Base-by-base conservation (phyloP, 352 stramenopile genomes). In the Nothophytophthora sp. region DNA sequence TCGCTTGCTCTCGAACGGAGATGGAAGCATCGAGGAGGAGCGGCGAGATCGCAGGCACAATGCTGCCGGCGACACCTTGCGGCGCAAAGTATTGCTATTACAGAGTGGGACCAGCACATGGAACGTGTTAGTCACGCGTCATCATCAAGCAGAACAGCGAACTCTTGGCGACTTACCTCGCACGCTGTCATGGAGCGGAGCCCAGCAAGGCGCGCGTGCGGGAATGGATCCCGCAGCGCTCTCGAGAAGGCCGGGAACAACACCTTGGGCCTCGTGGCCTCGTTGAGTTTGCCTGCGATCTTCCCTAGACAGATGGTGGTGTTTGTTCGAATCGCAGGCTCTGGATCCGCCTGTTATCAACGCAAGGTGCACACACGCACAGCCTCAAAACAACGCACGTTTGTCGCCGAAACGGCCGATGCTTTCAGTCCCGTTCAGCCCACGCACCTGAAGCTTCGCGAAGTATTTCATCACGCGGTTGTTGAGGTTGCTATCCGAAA, bases 401-500 rank as follows among this genome's bases (percentile, higher is more conserved):
- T n/a, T n/a, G n/a, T n/a, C n/a, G n/a, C n/a, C n/a, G n/a, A n/a
- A n/a, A n/a, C n/a, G n/a, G n/a, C n/a, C n/a, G n/a, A n/a, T n/a
- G n/a, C n/a, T n/a, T n/a, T n/a, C n/a, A n/a, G n/a, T n/a, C n/a
- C n/a, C n/a, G n/a, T n/a, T n/a, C n/a, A 2, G 4, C 15, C 13
- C 18, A 53, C 60, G 18, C 28, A 96, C 82, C 82, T 96, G 86
- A 2, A 96, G 65, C 53, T 95, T 96, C 18, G 90, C 83, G 59
- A 97, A 95, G 46, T 96, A 92, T 52, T 96, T 95, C 74, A 97
- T 95, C 36, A 97, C 82, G 15, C 89, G 89, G 28, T 85, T 93
- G 61, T 97, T 97, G 25, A 97, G 56, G 46, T 97, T 97, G 33
- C 72, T 78, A 51, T 96, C 86, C 27, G 83, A 90, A 18, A 97